Evolutionary conservation across 2,329 filamentous ascomycete genomes (phyloP).

Genomic region (Colletotrichum lini): DNA sequence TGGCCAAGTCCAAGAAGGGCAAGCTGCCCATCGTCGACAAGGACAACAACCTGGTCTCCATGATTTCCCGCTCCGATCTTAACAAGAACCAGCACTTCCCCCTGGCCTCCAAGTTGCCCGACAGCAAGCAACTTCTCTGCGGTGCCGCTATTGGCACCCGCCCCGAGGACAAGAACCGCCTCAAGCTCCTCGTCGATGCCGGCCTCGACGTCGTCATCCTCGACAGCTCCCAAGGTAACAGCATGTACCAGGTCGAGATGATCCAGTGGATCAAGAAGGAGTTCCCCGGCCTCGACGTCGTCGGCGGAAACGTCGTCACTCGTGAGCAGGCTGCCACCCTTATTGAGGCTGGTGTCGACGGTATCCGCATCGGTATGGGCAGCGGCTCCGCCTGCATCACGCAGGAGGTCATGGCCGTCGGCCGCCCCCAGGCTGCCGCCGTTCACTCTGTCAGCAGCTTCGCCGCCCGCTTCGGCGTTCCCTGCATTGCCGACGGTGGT

Average conservation of each 20-base stretch:
- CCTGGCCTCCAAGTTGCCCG: constrained; percentile 93
- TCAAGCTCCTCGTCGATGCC: constrained; percentile 91
- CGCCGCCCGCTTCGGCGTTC: constrained; percentile 92
- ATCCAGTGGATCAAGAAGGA: constrained; percentile 94
- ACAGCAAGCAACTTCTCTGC: constrained; percentile 97
- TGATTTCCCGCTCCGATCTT: constrained; percentile 94
- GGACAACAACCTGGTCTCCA: constrained; percentile 87
- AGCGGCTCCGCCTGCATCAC: constrained; percentile 98
- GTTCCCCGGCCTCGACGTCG: constrained; percentile 90
- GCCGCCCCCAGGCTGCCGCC: constrained; percentile 93
- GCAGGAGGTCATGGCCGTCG: constrained; percentile 99
- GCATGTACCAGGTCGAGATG: constrained; percentile 99
- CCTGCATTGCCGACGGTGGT: constrained; percentile 97
- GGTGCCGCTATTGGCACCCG: constrained; percentile 96
- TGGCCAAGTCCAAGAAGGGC: constrained; percentile 97
- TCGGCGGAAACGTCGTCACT: constrained; percentile 98
- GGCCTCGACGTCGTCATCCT: constrained; percentile 96
- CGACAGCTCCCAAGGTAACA: constrained; percentile 98
- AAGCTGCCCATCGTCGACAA: constrained; percentile 94
- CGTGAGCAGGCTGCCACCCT: constrained; percentile 93
- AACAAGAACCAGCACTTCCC: constrained; percentile 99
- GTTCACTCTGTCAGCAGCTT: constrained; percentile 93
- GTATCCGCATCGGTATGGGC: constrained; percentile 98
- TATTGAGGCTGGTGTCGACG: constrained; percentile 95
- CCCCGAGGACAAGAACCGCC: constrained; percentile 89